Evolutionary conservation across 495 filamentous ascomycete genomes (phyloP).

Genomic region (Penicillium argentinense): DNA sequence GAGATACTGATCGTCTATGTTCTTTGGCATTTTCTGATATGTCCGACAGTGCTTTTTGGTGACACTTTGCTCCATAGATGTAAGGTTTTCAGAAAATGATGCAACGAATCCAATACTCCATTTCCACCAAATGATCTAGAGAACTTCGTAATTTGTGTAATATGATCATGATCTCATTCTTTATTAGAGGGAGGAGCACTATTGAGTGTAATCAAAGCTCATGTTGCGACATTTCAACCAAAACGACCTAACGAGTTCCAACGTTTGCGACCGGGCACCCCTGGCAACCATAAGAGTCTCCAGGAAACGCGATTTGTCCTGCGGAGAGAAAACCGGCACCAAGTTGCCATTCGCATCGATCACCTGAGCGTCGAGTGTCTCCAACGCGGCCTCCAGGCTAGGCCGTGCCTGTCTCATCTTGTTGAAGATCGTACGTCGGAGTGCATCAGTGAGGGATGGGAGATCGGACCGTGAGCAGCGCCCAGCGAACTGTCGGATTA

Average conservation of each 20-base stretch:
- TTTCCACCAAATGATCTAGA: no score
- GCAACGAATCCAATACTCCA: no score
- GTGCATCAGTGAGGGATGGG: constrained; percentile 69
- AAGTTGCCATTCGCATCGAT: constrained; percentile 31
- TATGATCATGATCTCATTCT: no score
- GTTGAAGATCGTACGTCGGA: constrained; percentile 71
- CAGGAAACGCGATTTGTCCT: constrained; percentile 39
- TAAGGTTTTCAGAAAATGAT: no score
- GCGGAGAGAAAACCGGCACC: constrained; percentile 20
- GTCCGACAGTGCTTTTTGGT: no score
- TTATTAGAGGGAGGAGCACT: no score
- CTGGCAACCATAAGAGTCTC: constrained; percentile 52
- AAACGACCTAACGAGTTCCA: constrained; percentile 62
- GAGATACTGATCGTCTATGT: no score
- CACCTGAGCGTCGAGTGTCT: constrained; percentile 41
- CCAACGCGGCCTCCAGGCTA: constrained; percentile 59
- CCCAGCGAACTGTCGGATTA: constrained; percentile 72
- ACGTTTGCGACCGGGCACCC: constrained; percentile 55
- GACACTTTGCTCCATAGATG: no score
- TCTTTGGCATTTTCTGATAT: no score
- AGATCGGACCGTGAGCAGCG: constrained; percentile 75
- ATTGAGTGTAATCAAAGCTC: constrained; percentile 60
- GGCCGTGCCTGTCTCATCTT: constrained; percentile 65
- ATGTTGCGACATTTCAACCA: constrained; percentile 70
- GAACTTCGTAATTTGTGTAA: no score